Percentiles rank a stretch among this genome's conserved stretches.
Evolutionary conservation across 495 filamentous ascomycete genomes (phyloP).

Genomic region (Articulospora tetracladia): DNA sequence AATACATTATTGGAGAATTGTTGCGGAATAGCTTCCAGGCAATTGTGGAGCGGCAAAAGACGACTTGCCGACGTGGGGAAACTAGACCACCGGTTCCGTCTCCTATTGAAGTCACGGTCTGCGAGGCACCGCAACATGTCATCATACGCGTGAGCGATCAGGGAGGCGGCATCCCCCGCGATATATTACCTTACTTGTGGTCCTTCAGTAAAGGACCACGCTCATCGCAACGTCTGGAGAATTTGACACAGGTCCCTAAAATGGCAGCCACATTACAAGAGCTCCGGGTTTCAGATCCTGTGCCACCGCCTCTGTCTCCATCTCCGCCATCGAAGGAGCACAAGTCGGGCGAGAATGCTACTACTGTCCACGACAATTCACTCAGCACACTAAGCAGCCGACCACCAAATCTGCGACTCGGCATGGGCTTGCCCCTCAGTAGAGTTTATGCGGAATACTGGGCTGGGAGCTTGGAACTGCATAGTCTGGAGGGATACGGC

Average conservation of each 20-base stretch:
- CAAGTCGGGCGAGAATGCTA: background rate
- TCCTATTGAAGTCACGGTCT: conserved; percentile 90
- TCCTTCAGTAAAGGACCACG: conserved; percentile 90
- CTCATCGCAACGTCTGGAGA: conserved; percentile 66
- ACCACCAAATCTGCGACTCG: conserved; percentile 82
- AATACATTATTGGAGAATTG: conserved; percentile 96
- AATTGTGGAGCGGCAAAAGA: conserved; percentile 65
- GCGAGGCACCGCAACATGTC: conserved; percentile 91
- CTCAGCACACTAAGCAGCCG: conserved; percentile 73
- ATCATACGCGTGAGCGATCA: conserved; percentile 95
- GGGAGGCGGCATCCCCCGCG: conserved; percentile 84
- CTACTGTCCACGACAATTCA: conserved; percentile 37
- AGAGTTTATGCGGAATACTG: conserved; percentile 98
- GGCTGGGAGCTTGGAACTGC: conserved; percentile 89
- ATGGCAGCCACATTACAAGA: conserved; percentile 97
- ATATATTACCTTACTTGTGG: conserved; percentile 88
- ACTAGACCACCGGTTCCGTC: conserved; percentile 42
- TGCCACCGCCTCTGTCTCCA: conserved; percentile 33
- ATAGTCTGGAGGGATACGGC: conserved; percentile 93
- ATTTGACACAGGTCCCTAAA: conserved; percentile 81
- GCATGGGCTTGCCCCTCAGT: conserved; percentile 92
- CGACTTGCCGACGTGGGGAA: conserved; percentile 24
- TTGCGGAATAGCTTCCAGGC: conserved; percentile 94
- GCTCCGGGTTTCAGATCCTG: conserved; percentile 35
- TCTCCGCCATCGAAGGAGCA: conserved; percentile 49